Evolutionary conservation across 495 filamentous ascomycete genomes (phyloP).

Genomic region (Tirmania nivea): DNA sequence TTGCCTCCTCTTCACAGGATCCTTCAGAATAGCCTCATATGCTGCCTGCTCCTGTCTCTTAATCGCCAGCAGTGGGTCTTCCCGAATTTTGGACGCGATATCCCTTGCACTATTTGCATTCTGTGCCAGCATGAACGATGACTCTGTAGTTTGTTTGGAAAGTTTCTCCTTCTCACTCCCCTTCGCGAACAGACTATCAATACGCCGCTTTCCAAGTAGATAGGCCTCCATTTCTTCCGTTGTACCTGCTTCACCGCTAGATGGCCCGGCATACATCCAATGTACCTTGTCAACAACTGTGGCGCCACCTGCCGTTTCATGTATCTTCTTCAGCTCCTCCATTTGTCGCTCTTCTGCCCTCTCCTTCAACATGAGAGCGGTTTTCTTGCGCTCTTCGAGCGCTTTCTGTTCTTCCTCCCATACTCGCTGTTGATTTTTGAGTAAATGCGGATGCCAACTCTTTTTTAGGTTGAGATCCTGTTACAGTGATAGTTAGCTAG

Average conservation of each 20-base stretch:
- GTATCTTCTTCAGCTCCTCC: slow-evolving; percentile 73
- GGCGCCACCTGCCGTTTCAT: slow-evolving; percentile 69
- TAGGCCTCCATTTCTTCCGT: slow-evolving; percentile 90
- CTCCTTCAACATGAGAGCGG: slow-evolving; percentile 71
- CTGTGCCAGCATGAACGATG: slow-evolving; percentile 37
- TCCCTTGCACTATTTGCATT: slow-evolving; percentile 48
- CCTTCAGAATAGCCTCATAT: slow-evolving; percentile 73
- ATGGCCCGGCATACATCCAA: slow-evolving; percentile 91
- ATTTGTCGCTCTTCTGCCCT: slow-evolving; percentile 82
- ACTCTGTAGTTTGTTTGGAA: slow-evolving; percentile 52
- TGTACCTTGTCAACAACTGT: slow-evolving; percentile 62
- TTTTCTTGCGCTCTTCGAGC: slow-evolving; percentile 83
- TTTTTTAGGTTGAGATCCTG: slow-evolving; percentile 85
- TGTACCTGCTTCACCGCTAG: slow-evolving; percentile 53
- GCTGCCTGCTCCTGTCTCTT: slow-evolving; percentile 82
- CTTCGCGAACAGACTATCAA: slow-evolving; percentile 63
- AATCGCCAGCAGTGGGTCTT: slow-evolving; percentile 78
- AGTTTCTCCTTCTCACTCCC: slow-evolving; percentile 59
- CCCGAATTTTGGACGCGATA: slow-evolving; percentile 58
- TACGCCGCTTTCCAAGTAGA: slow-evolving; percentile 71
- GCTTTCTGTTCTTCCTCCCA: slow-evolving; percentile 79
- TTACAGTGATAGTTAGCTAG: slow-evolving; percentile 4
- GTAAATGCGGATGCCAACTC: slow-evolving; percentile 76
- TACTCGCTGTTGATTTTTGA: slow-evolving; percentile 63
- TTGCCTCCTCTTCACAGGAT: slow-evolving; percentile 48